phyloP scores from a whole-genome alignment of 495 filamentous ascomycete genomes.

The Podospora pseudoanserina region DNA sequence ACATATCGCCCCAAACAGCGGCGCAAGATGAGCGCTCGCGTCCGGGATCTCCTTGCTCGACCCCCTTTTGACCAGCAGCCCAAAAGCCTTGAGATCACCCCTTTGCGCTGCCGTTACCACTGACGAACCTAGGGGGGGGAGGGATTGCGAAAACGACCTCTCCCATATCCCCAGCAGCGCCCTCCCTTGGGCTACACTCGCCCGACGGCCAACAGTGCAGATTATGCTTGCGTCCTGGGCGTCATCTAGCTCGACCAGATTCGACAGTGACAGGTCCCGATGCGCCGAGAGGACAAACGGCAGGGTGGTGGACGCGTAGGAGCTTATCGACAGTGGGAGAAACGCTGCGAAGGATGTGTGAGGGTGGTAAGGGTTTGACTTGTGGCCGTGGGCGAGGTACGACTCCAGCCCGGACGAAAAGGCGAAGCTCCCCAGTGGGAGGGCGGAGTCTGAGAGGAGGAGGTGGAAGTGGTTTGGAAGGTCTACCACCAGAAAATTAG shows the following conservation, averaged over 20 bases:
- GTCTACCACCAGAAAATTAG: background rate
- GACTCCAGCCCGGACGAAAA: conserved; percentile 94
- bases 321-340: conserved; percentile 71
- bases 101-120: background rate
- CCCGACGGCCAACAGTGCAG: conserved; percentile 83
- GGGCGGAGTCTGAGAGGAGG: conserved; percentile 89
- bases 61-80: background rate
- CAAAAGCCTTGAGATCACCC: conserved; percentile 3
- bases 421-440: conserved; percentile 94
- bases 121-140: background rate
- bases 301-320: conserved; percentile 72
- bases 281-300: conserved; percentile 82
- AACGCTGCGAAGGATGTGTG: conserved; percentile 63
- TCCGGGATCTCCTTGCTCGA: conserved; percentile 25
- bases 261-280: conserved; percentile 47
- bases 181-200: conserved; percentile 77
- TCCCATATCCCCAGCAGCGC: conserved; percentile 90
- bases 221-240: conserved; percentile 77
- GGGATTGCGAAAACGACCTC: conserved; percentile 51
- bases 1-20: conserved; percentile 74
- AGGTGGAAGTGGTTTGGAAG: conserved; percentile 66
- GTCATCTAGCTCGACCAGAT: conserved; percentile 68
- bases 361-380: conserved; percentile 23
- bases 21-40: conserved; percentile 67
- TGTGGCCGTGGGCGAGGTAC: conserved; percentile 74